Base-by-base conservation (phyloP, 768 basidiomycete species). In the Naganishia antarctica region DNA sequence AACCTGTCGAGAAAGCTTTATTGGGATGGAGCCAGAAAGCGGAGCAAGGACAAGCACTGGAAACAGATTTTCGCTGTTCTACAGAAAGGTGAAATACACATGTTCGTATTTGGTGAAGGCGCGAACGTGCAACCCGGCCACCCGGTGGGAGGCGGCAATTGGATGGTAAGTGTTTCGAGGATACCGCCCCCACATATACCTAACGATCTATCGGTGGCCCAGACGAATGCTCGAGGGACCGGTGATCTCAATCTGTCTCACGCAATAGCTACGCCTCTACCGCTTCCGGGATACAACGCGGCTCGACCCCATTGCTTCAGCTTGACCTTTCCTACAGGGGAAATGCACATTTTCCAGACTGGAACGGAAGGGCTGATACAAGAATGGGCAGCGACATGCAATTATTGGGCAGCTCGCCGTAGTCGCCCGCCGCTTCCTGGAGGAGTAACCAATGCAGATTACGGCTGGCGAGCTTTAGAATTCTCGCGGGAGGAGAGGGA, bases 401-500 rank as follows among this genome's bases (percentile, higher is more conserved):
- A 98, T 80, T 99, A 99, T 76, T 98, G 96, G 96, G 90, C 96
- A 0, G 96, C 94, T 1, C 83, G 96, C 47, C 89, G 86, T 62
- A 91, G 90, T 77, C 92, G 94, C 71, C 93, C 97, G 74, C 96
- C 96, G 0, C 83, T 99, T 2, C 83, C 89, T 1, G 96, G 96
- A 4, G 96, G 96, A 25, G 93, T 99, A 8, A 92, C 91, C 51
- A 99, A 98, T 79, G 94, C 98, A 89, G 96, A 99, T 77, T 96
- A 98, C 73, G 96, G 96, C 9, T 99, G 96, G 96, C 93, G 85
- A 75, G 83, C 90, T 21, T 82, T 91, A 8, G 49, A 51, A 43
- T 45, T 46, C 31, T 41, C 53, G 1, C 28, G 23, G 16, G 58
- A 60, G 6, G 69, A 67, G 13, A 61, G 63, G 6, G 82, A 87